Conservation (phyloP, 129 eudicot species). For the Gnaphalium uliginosum region DNA sequence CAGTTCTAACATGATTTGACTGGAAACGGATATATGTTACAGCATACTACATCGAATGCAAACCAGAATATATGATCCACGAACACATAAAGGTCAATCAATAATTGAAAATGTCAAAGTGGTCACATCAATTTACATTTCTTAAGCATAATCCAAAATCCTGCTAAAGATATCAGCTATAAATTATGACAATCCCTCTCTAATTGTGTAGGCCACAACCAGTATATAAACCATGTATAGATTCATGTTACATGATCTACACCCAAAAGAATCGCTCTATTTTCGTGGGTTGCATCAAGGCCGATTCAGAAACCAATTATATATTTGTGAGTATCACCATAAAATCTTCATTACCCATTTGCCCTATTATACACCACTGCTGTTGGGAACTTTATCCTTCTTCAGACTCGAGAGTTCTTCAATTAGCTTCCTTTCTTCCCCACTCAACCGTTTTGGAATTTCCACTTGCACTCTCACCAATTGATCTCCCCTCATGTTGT, state of each 20-base stretch:
- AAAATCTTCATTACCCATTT: conserved; percentile 14
- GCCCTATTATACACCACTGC: conserved; percentile 42
- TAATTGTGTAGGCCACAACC: conserved; percentile 28
- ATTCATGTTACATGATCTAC: conserved; percentile 33
- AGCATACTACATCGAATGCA: no score
- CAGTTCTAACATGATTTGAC: no score
- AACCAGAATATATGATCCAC: conserved; percentile 14
- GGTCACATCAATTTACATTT: conserved; percentile 29
- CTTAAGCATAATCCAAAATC: conserved; percentile 31
- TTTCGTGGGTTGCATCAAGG: conserved; percentile 6
- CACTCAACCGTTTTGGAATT: conserved; percentile 73
- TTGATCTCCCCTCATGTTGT: conserved; percentile 88
- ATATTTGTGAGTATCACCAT: conserved; percentile 9
- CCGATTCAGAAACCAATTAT: conserved; percentile 7
- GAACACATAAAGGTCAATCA: conserved; percentile 16
- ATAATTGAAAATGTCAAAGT: neutral
- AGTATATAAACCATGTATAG: conserved; percentile 22
- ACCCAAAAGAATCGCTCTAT: conserved; percentile 23
- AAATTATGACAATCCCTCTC: conserved; percentile 27
- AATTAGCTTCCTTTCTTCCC: conserved; percentile 78
- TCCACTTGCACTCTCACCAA: conserved; percentile 89
- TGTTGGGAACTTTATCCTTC: conserved; percentile 58
- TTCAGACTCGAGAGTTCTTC: conserved; percentile 66
- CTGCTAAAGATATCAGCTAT: conserved; percentile 22
- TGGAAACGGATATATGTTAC: no score